phyloP scores from a whole-genome alignment of 345 rosid genomes.

The Limnanthes douglasii region DNA sequence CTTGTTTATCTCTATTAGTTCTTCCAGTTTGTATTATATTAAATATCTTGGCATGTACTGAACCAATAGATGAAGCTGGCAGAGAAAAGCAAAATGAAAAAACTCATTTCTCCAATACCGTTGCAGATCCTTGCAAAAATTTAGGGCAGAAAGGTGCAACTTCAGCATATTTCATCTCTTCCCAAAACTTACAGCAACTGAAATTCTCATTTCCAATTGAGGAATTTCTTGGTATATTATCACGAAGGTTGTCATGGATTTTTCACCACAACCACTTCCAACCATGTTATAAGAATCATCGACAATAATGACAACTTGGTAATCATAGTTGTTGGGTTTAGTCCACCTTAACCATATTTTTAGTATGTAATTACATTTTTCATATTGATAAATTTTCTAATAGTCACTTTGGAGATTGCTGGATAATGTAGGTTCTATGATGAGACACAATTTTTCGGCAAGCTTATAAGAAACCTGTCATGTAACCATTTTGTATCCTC shows the following conservation, averaged over 20 bases:
- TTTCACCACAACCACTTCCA: conserved; percentile 74
- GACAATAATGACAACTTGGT: conserved; percentile 81
- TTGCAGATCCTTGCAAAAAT: too few species aligned
- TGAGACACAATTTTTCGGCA: conserved; percentile 88
- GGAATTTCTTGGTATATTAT: conserved; percentile 87
- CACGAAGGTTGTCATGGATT: conserved; percentile 82
- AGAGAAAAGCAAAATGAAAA: too few species aligned
- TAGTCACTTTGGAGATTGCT: conserved; percentile 96
- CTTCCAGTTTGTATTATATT: too few species aligned
- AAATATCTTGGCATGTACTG: too few species aligned
- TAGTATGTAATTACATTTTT: conserved; percentile 49
- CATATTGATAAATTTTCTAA: conserved; percentile 94
- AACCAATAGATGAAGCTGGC: too few species aligned
- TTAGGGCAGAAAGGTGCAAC: conserved; percentile 87
- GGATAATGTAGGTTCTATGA: conserved; percentile 82
- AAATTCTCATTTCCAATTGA: conserved; percentile 84
- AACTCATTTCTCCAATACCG: too few species aligned
- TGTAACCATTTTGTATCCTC: conserved; percentile 61
- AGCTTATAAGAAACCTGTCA: conserved; percentile 74
- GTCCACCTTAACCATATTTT: conserved; percentile 95
- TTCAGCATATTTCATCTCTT: conserved; percentile 62
- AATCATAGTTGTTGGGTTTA: conserved; percentile 89
- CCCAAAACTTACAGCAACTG: conserved; percentile 86
- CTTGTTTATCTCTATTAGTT: too few species aligned
- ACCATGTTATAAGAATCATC: conserved; percentile 95